These are phyloP conservation scores for Mycena albidolilacea DNA, from an alignment of 768 basidiomycete species.

Conservation along the genomic window DNA sequence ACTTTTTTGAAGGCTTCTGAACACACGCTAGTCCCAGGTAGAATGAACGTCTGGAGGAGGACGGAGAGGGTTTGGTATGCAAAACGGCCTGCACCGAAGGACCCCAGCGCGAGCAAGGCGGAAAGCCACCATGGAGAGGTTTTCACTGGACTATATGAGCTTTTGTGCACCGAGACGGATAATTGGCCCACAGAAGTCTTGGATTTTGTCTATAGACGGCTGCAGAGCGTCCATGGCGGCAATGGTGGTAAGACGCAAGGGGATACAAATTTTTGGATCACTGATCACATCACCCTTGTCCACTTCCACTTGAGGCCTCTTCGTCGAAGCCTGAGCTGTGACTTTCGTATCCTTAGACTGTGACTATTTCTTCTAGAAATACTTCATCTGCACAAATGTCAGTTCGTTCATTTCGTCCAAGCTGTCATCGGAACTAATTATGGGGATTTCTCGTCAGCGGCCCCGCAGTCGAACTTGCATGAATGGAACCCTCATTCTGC, in stretches of 20 bases:
- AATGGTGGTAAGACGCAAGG: neutral
- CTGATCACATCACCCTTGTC: no score
- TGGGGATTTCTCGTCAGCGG: no score
- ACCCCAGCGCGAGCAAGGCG: slow-evolving; percentile 61
- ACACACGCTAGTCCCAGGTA: slow-evolving; percentile 78
- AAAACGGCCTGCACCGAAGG: slow-evolving; percentile 65
- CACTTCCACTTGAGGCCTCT: no score
- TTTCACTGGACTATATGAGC: slow-evolving; percentile 8
- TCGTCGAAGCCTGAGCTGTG: no score
- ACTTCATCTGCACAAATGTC: no score
- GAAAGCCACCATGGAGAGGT: slow-evolving; percentile 37
- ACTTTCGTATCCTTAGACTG: no score
- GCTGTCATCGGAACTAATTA: no score
- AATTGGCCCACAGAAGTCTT: slow-evolving; percentile 17
- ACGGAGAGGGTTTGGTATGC: slow-evolving; percentile 71
- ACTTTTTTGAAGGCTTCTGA: neutral
- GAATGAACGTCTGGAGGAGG: slow-evolving; percentile 79
- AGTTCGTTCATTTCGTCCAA: no score
- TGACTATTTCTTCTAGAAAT: no score
- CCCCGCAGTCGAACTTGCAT: no score
- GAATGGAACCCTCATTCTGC: no score
- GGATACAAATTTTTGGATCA: no score
- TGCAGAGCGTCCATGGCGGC: slow-evolving; percentile 28
- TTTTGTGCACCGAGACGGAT: neutral
- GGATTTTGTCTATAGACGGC: neutral